Evolutionary conservation across 2,329 filamentous ascomycete genomes (phyloP).

Genomic region (Colletotrichum sp.): DNA sequence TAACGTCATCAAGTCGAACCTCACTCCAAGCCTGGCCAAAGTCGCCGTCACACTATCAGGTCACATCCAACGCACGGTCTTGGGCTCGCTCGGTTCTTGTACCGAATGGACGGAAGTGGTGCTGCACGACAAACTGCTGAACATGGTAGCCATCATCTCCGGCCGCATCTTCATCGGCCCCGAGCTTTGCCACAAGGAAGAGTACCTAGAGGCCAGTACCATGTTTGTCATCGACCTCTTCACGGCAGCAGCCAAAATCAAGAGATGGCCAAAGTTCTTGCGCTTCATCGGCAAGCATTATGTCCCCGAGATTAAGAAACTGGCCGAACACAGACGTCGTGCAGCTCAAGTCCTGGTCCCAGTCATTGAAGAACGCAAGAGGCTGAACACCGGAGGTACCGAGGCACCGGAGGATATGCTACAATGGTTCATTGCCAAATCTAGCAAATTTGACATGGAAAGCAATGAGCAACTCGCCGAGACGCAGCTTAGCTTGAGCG

Average conservation of each 20-base stretch:
- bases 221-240: not conserved
- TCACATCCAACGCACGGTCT: conserved; percentile 25
- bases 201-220: conserved; percentile 42
- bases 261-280: not conserved
- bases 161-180: conserved; percentile 52
- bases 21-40: not conserved
- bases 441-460: not conserved
- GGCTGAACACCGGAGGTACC: not conserved
- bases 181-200: conserved; percentile 46
- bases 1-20: not conserved
- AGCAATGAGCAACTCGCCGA: conserved; percentile 28
- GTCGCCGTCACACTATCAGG: not conserved
- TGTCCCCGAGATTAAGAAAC: not conserved
- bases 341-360: not conserved
- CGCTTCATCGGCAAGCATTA: not conserved
- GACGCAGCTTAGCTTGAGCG: conserved; percentile 46
- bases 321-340: not conserved
- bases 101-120: not conserved
- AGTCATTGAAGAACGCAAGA: not conserved
- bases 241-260: not conserved
- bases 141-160: conserved; percentile 50
- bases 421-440: not conserved
- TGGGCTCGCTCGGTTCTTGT: not conserved
- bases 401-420: not conserved
- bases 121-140: not conserved